Percentiles rank a stretch among this genome's conserved stretches.
phyloP scores from a whole-genome alignment of 192 early-diverging fungal genomes.

The Umbelopsis ramanniana region DNA sequence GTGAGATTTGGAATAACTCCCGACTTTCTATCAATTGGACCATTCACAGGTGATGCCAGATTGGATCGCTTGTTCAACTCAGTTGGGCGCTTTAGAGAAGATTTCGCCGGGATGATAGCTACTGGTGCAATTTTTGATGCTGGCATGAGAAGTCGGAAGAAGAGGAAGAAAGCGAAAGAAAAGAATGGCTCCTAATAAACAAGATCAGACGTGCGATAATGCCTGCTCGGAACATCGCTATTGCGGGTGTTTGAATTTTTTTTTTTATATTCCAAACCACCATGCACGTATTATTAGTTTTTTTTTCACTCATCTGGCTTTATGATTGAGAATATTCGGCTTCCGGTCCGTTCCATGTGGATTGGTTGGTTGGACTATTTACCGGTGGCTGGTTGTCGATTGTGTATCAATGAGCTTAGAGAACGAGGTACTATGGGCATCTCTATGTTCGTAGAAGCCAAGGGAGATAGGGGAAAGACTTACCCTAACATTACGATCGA shows the following conservation, averaged over 20 bases:
- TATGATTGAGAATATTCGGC: too few relatives aligned
- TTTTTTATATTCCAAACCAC: too few relatives aligned
- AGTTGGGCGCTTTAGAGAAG: background rate
- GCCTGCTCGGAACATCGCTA: background rate
- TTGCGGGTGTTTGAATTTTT: background rate
- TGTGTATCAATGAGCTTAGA: too few relatives aligned
- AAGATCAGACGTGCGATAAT: background rate
- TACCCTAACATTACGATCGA: too few relatives aligned
- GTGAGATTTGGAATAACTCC: background rate
- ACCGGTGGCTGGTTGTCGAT: too few relatives aligned
- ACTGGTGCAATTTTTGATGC: background rate
- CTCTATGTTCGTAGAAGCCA: too few relatives aligned
- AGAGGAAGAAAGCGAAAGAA: background rate
- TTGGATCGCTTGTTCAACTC: background rate
- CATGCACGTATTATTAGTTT: too few relatives aligned
- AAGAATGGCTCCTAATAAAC: background rate
- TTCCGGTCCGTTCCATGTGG: too few relatives aligned
- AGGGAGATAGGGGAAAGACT: too few relatives aligned
- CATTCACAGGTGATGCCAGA: background rate
- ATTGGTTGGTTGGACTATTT: too few relatives aligned
- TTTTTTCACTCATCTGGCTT: too few relatives aligned
- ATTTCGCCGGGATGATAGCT: background rate
- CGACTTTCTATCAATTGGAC: conserved; percentile 6
- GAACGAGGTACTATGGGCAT: too few relatives aligned
- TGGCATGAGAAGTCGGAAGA: background rate